Evolutionary conservation across 805 yeast genomes (phyloP).

Genomic region (Cyberlindnera euphorbiae): DNA sequence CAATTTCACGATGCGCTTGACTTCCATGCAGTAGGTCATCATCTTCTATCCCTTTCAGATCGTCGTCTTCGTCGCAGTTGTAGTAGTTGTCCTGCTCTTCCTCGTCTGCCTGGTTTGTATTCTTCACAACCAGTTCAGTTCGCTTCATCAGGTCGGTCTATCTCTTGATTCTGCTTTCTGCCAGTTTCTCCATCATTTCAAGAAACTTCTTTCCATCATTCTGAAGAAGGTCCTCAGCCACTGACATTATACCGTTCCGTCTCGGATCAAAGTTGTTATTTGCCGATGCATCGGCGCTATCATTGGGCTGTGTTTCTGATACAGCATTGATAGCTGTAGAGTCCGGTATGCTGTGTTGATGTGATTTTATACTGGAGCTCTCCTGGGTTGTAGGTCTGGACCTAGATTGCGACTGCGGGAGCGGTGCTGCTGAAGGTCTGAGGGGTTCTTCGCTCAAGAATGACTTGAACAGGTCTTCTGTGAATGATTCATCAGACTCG

Average conservation of each 20-base stretch:
- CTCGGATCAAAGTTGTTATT: no score
- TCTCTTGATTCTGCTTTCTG: slow-evolving; percentile 42
- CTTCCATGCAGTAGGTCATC: slow-evolving; percentile 22
- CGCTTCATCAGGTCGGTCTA: slow-evolving; percentile 16
- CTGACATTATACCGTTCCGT: slow-evolving; percentile 43
- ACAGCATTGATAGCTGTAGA: slow-evolving; percentile 3
- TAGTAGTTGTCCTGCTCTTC: slow-evolving; percentile 26
- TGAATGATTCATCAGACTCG: slow-evolving; percentile 12
- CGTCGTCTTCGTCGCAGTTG: slow-evolving; percentile 21
- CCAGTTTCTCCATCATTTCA: slow-evolving; percentile 73
- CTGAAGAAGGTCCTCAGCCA: slow-evolving; percentile 76
- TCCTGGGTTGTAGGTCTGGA: no score
- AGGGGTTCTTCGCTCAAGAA: slow-evolving; percentile 4
- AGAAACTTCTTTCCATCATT: slow-evolving; percentile 76
- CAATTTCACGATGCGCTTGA: slow-evolving; percentile 6
- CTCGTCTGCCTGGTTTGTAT: slow-evolving; percentile 26
- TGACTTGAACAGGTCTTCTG: slow-evolving; percentile 15
- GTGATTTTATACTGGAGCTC: no score
- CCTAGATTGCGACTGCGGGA: background rate
- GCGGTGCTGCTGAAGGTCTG: no score
- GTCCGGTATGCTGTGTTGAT: no score
- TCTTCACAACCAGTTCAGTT: slow-evolving; percentile 15
- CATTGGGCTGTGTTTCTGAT: slow-evolving; percentile 1
- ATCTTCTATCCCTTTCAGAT: slow-evolving; percentile 7
- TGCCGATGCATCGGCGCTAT: background rate